Conservation (phyloP, 2,329 filamentous ascomycete genomes). For the Claviceps sp. region DNA sequence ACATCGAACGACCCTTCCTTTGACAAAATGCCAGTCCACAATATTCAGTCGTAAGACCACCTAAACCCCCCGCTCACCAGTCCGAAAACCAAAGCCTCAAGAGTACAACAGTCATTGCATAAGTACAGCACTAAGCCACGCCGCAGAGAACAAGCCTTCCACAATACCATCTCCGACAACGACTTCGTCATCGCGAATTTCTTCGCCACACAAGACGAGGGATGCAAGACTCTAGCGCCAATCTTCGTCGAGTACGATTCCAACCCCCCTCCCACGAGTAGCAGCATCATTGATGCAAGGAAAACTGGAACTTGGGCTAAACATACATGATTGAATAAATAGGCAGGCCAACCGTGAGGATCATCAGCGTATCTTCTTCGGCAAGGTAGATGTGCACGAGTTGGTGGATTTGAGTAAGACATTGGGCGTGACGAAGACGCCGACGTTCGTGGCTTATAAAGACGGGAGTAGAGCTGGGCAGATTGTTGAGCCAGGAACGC, state of each 20-base stretch:
- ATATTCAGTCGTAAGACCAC: slow-evolving; percentile 1
- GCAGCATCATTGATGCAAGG: neutral
- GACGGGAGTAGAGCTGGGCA: neutral
- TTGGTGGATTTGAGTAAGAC: neutral
- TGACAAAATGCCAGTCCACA: slow-evolving; percentile 2
- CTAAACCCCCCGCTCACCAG: neutral
- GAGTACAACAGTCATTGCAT: neutral
- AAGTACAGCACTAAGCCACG: neutral
- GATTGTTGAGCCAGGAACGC: slow-evolving; percentile 1
- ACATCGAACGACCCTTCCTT: neutral
- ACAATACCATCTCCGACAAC: neutral
- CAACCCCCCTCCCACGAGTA: neutral
- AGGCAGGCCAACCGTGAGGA: slow-evolving; percentile 5
- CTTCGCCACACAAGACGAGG: slow-evolving; percentile 2
- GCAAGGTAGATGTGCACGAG: slow-evolving; percentile 4
- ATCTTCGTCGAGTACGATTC: slow-evolving; percentile 5
- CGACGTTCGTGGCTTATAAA: slow-evolving; percentile 2
- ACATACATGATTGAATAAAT: neutral
- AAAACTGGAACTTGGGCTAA: neutral
- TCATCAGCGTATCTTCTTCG: neutral
- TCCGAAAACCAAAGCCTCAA: neutral
- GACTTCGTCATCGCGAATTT: slow-evolving; percentile 3
- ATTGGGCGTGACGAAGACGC: neutral
- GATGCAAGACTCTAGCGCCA: slow-evolving; percentile 3
- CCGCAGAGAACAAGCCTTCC: slow-evolving; percentile 1